phyloP scores from a whole-genome alignment of 2,329 filamentous ascomycete genomes.

The Ophiobolus disseminans region DNA sequence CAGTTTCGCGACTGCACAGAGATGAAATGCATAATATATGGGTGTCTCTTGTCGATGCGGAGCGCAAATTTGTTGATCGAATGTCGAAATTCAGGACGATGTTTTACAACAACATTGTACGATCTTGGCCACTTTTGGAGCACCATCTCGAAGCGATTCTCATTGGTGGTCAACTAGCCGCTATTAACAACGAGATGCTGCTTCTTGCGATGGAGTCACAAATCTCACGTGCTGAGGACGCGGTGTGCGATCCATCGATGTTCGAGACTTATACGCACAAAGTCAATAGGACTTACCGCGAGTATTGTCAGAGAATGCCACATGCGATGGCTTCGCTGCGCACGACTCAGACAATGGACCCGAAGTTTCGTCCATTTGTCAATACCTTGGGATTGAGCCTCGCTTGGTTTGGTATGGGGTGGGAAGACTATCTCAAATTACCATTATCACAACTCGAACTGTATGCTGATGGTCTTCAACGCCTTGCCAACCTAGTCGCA shows the following conservation, averaged over 20 bases:
- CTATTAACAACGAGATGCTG: constrained; percentile 27
- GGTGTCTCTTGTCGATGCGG: constrained; percentile 27
- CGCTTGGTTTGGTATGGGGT: constrained; percentile 32
- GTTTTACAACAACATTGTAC: constrained; percentile 36
- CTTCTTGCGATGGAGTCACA: constrained; percentile 27
- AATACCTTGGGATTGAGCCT: constrained; percentile 34
- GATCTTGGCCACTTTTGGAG: constrained; percentile 36
- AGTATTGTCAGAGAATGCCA: constrained; percentile 35
- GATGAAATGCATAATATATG: constrained; percentile 31
- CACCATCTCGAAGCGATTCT: constrained; percentile 31
- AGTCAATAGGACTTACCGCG: constrained; percentile 25
- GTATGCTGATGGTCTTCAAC: constrained; percentile 25
- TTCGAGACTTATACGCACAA: constrained; percentile 34
- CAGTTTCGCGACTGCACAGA: constrained; percentile 12
- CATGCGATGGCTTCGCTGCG: constrained; percentile 33
- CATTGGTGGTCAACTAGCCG: constrained; percentile 25
- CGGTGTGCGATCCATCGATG: constrained; percentile 25
- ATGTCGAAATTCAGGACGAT: constrained; percentile 31
- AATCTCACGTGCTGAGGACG: constrained; percentile 12
- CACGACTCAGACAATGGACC: constrained; percentile 25
- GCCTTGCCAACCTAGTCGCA: constrained; percentile 15
- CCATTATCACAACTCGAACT: constrained; percentile 32
- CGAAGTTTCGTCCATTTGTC: constrained; percentile 34
- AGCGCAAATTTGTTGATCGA: constrained; percentile 33
- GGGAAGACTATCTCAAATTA: constrained; percentile 37